phyloP scores from a whole-genome alignment of 2,329 filamentous ascomycete genomes.

The Aspergillus sp. region DNA sequence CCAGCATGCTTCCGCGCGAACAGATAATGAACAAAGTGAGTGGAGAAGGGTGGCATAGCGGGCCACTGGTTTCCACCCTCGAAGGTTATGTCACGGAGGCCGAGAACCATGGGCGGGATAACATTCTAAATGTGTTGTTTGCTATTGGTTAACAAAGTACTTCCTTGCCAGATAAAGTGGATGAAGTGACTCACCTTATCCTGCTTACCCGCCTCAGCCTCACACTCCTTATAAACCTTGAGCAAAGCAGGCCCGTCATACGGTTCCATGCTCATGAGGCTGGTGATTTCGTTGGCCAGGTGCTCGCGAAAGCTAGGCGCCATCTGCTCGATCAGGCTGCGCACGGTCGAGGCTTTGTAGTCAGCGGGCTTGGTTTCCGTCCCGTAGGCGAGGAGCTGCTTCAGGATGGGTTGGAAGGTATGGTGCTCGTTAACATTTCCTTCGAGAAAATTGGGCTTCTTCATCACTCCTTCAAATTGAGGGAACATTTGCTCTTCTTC shows the following conservation, averaged over 20 bases:
- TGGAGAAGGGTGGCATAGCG: not conserved
- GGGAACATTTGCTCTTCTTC: conserved; percentile 10
- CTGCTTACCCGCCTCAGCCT: conserved; percentile 2
- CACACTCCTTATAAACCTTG: not conserved
- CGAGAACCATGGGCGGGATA: conserved; percentile 2
- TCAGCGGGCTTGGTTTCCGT: not conserved
- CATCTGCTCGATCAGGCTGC: not conserved
- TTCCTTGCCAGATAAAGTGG: too few species aligned
- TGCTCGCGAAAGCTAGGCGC: conserved; percentile 2
- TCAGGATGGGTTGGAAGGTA: not conserved
- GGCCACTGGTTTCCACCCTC: conserved; percentile 10
- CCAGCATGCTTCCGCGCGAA: conserved; percentile 5
- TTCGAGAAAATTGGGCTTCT: not conserved
- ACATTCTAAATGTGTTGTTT: not conserved
- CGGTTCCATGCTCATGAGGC: not conserved
- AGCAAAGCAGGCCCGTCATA: not conserved
- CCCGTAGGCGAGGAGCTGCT: not conserved
- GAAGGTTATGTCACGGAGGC: conserved; percentile 3
- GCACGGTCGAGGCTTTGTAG: not conserved
- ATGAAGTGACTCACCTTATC: not conserved
- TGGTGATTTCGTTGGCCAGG: not conserved
- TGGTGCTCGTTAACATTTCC: conserved; percentile 2
- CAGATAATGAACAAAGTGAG: not conserved
- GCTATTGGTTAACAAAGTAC: not conserved
- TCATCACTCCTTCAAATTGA: not conserved